Evolutionary conservation across 1,284 basidiomycete species (phyloP), one percentile per base, ranked within the genome.

Genomic region (Amylostereum areolatum): DNA sequence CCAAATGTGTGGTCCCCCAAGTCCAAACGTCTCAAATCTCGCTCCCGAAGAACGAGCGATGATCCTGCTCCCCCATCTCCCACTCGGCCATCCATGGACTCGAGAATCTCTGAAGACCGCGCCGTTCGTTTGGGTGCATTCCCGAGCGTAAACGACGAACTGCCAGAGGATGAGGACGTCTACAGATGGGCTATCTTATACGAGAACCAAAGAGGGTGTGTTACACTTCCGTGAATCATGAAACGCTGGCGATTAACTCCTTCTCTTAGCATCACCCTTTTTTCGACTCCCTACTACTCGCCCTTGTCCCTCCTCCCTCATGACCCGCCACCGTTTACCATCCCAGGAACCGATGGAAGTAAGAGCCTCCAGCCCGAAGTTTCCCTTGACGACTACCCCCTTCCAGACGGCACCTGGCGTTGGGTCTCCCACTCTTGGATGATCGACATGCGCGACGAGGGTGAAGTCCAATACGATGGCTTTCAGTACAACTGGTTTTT

Each of bases 401-500:
- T 91, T 27, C 89, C 88, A 1, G 85, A 89, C 57, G 87, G 85
- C 27, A 78, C 75, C 9, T 91, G 89, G 89, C 74, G 67, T 41
- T 91, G 88, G 88, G 80, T 89, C 2, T 88, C 85, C 34, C 75
- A 76, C 33, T 66, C 75, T 5, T 91, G 88, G 88, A 86, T 91
- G 85, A 80, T 90, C 51, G 89, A 91, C 67, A 91, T 91, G 88
- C 82, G 83, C 36, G 75, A 80, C 24, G 80, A 85, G 54, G 85
- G 85, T 45, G 76, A 83, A 57, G 83, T 89, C 4, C 83, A 88
- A 58, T 75, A 85, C 55, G 88, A 91, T 57, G 88, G 88, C 36
- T 91, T 89, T 55, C 85, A 91, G 64, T 91, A 91, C 66, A 89
- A 89, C 59, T 87, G 83, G 78, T 62, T 70, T 52, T 91, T 91